These are phyloP conservation scores for Suillus sp. DNA, from an alignment of 768 basidiomycete species.

Conservation along the genomic window DNA sequence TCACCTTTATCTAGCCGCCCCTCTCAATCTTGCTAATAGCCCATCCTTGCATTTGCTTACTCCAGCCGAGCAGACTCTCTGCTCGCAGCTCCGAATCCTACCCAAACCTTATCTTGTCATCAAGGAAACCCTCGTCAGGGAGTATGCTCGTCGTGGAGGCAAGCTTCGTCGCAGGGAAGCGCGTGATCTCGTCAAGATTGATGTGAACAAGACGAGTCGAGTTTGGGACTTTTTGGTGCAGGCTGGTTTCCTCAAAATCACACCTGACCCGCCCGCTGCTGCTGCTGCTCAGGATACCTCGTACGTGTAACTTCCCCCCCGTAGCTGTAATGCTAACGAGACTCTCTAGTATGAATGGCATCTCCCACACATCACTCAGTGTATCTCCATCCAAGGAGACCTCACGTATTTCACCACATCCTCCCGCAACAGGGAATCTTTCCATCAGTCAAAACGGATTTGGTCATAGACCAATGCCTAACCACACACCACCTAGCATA, in stretches of 20 bases:
- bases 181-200: slow-evolving; percentile 87
- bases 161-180: slow-evolving; percentile 88
- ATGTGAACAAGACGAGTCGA: slow-evolving; percentile 88
- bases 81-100: slow-evolving; percentile 85
- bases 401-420: slow-evolving; percentile 22
- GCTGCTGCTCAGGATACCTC: slow-evolving; percentile 36
- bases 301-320: slow-evolving; percentile 31
- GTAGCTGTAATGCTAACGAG: background rate
- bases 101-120: slow-evolving; percentile 95
- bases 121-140: slow-evolving; percentile 92
- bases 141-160: slow-evolving; percentile 88
- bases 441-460: slow-evolving; percentile 23
- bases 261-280: slow-evolving; percentile 46
- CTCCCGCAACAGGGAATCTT: slow-evolving; percentile 15
- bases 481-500: slow-evolving; percentile 28
- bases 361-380: slow-evolving; percentile 18
- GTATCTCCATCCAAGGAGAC: slow-evolving; percentile 32
- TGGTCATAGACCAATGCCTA: slow-evolving; percentile 20
- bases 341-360: slow-evolving; percentile 16
- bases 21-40: slow-evolving; percentile 89
- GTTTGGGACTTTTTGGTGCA: slow-evolving; percentile 94
- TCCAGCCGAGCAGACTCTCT: slow-evolving; percentile 83
- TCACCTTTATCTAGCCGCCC: slow-evolving; percentile 42
- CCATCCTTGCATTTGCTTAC: slow-evolving; percentile 90
- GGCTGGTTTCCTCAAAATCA: slow-evolving; percentile 78